phyloP scores from a whole-genome alignment of 495 filamentous ascomycete species.

The Cladorrhinum samala region DNA sequence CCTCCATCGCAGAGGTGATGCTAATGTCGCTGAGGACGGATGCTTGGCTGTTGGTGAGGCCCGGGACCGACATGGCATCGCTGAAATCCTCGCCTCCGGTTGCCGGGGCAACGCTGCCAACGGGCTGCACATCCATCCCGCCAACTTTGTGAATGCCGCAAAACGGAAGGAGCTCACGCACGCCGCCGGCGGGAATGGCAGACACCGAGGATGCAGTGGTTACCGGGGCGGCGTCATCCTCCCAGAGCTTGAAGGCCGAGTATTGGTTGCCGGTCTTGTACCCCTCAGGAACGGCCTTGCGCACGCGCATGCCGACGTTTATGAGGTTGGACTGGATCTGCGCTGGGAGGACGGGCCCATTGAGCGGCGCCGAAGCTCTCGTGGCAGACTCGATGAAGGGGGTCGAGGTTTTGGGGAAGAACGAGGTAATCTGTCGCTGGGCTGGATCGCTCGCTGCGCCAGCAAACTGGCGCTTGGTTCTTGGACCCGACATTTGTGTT shows the following conservation, averaged over 20 bases:
- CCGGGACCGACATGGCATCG: conserved; percentile 19
- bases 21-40: conserved; percentile 23
- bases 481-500: conserved; percentile 35
- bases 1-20: conserved; percentile 3
- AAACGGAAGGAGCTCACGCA: conserved; percentile 63
- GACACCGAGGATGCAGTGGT: neutral
- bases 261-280: conserved; percentile 67
- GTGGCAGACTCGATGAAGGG: conserved; percentile 3
- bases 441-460: conserved; percentile 45
- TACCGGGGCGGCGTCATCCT: conserved; percentile 19
- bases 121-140: conserved; percentile 44
- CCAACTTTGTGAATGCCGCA: conserved; percentile 66
- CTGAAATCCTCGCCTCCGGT: conserved; percentile 6
- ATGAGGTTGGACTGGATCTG: conserved; percentile 71
- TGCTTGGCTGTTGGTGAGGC: conserved; percentile 38
- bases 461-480: conserved; percentile 46
- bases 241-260: conserved; percentile 40
- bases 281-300: conserved; percentile 85
- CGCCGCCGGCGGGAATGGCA: conserved; percentile 9
- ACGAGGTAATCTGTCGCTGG: conserved; percentile 46
- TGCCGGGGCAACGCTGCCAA: neutral
- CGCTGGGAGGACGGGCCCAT: conserved; percentile 49
- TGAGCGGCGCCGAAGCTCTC: conserved; percentile 26
- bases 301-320: conserved; percentile 84
- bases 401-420: conserved; percentile 29